These are phyloP conservation scores for Leptographium lundbergii DNA, from an alignment of 2,329 filamentous ascomycete genomes.

Conservation along the genomic window DNA sequence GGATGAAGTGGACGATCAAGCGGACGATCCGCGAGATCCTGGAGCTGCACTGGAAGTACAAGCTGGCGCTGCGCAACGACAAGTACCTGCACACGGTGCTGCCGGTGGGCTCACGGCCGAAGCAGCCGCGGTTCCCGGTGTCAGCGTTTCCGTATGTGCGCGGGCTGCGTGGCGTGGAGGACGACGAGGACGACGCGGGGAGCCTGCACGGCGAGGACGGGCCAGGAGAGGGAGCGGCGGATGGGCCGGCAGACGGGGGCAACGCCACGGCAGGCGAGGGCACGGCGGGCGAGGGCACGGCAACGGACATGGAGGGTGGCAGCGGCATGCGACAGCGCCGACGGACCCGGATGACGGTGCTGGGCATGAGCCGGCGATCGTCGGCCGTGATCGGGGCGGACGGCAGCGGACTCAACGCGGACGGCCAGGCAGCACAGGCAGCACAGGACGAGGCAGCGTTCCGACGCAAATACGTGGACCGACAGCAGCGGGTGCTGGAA, in stretches of 20 bases:
- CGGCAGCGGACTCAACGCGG: slow-evolving; percentile 14
- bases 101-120: slow-evolving; percentile 55
- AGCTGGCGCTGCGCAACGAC: slow-evolving; percentile 71
- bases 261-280: slow-evolving; percentile 26
- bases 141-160: slow-evolving; percentile 84
- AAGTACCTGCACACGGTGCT: slow-evolving; percentile 62
- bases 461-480: slow-evolving; percentile 58
- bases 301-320: slow-evolving; percentile 53
- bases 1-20: slow-evolving; percentile 93
- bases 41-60: slow-evolving; percentile 89
- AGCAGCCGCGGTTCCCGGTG: slow-evolving; percentile 80
- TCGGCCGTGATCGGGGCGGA: slow-evolving; percentile 36
- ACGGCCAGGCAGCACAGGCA: slow-evolving; percentile 23
- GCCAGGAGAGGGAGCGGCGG: neutral
- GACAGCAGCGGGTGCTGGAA: slow-evolving; percentile 75
- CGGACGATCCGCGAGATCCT: slow-evolving; percentile 80
- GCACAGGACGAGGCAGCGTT: slow-evolving; percentile 43
- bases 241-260: slow-evolving; percentile 13
- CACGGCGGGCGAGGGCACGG: slow-evolving; percentile 50
- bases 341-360: slow-evolving; percentile 37
- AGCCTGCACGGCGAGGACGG: slow-evolving; percentile 25
- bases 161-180: slow-evolving; percentile 65
- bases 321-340: slow-evolving; percentile 22
- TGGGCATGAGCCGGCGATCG: slow-evolving; percentile 40
- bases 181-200: slow-evolving; percentile 53